Evolutionary conservation across 2,329 filamentous ascomycete genomes (phyloP).

Genomic region (Fusarium floridanum): DNA sequence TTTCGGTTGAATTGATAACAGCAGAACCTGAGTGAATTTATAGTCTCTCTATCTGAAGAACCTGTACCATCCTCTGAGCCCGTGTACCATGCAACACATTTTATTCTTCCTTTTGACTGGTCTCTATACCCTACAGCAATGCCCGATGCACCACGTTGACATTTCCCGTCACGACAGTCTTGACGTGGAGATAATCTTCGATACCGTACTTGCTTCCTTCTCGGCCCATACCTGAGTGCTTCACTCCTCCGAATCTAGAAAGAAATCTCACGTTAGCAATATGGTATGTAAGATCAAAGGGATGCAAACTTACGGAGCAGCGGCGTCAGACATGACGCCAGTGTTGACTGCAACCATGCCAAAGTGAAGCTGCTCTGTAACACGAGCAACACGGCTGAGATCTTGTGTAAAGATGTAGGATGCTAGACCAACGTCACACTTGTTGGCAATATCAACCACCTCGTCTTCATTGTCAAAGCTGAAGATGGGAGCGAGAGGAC

Average conservation of each 20-base stretch:
- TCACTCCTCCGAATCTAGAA: constrained; percentile 68
- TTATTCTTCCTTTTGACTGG: not conserved
- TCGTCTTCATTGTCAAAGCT: constrained; percentile 77
- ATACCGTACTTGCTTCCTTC: constrained; percentile 73
- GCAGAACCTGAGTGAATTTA: no score
- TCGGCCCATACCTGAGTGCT: constrained; percentile 70
- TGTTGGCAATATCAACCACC: constrained; percentile 76
- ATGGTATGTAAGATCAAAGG: no score
- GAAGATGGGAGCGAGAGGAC: not conserved
- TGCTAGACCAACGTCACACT: constrained; percentile 77
- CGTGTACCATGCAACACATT: not conserved
- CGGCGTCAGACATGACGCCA: constrained; percentile 53
- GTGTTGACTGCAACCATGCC: constrained; percentile 77
- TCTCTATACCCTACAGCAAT: constrained; percentile 5
- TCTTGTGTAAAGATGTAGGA: constrained; percentile 77
- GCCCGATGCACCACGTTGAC: constrained; percentile 30
- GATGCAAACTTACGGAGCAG: constrained; percentile 39
- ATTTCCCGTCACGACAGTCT: constrained; percentile 63
- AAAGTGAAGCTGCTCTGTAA: constrained; percentile 68
- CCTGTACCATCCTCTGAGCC: not conserved
- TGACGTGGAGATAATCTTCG: constrained; percentile 69
- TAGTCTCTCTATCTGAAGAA: not conserved
- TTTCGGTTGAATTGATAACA: no score
- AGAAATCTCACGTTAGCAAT: not conserved
- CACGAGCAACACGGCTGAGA: constrained; percentile 54